These are phyloP conservation scores for Leccinum olivaceopallidum DNA, from an alignment of 768 basidiomycete species.

Conservation along the genomic window DNA sequence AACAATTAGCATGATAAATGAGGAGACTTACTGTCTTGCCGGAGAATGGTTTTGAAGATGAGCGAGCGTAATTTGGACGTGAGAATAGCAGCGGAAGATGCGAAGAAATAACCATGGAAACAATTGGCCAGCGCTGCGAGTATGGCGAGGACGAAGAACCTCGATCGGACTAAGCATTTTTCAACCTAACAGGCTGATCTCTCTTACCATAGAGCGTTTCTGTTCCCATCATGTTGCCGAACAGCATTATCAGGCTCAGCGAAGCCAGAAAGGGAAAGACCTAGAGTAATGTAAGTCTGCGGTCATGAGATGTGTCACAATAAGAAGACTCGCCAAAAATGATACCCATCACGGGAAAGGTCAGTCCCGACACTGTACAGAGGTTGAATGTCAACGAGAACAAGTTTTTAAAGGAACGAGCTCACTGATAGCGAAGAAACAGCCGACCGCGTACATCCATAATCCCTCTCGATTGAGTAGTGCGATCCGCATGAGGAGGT, in stretches of 20 bases:
- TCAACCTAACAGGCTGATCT: slow-evolving; percentile 7
- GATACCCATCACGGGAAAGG: slow-evolving; percentile 73
- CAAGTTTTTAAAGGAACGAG: not conserved
- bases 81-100: slow-evolving; percentile 64
- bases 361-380: slow-evolving; percentile 49
- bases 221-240: slow-evolving; percentile 61
- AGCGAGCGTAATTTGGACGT: slow-evolving; percentile 69
- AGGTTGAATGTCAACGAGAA: not conserved
- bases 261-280: slow-evolving; percentile 61
- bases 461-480: slow-evolving; percentile 56
- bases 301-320: not conserved
- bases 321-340: slow-evolving; percentile 46
- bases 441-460: slow-evolving; percentile 57
- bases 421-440: slow-evolving; percentile 49
- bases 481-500: slow-evolving; percentile 76
- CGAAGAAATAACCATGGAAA: slow-evolving; percentile 71
- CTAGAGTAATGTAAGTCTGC: slow-evolving; percentile 27
- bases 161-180: slow-evolving; percentile 27
- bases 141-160: slow-evolving; percentile 81
- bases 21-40: slow-evolving; percentile 72
- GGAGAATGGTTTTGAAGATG: slow-evolving; percentile 77
- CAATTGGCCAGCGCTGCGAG: slow-evolving; percentile 60
- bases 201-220: slow-evolving; percentile 64
- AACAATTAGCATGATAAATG: not conserved
- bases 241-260: slow-evolving; percentile 38